phyloP scores from a whole-genome alignment of 225 moss, liverwort and hornwort species.

The Lunularia cruciata region DNA sequence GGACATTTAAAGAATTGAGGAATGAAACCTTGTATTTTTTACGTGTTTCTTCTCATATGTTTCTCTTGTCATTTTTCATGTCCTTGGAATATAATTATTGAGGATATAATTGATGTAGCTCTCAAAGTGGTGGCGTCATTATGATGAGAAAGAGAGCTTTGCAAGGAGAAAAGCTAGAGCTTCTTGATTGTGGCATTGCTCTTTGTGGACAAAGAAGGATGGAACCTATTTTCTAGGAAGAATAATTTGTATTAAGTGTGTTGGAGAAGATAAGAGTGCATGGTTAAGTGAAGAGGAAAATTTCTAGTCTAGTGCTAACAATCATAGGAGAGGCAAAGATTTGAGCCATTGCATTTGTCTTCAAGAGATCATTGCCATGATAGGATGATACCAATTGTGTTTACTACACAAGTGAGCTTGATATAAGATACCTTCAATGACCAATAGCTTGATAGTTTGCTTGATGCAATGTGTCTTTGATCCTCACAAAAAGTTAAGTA shows the following conservation, averaged over 20 bases:
- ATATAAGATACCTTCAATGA: neutral
- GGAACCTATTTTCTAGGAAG: neutral
- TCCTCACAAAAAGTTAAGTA: slow-evolving; percentile 7
- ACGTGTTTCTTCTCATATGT: too few relatives aligned
- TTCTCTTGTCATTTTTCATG: too few relatives aligned
- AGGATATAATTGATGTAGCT: neutral
- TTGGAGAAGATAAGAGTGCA: neutral
- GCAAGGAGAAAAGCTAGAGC: neutral
- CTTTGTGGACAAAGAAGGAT: neutral
- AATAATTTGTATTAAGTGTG: neutral
- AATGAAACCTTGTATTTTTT: too few relatives aligned
- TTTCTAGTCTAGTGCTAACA: neutral
- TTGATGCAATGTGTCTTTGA: neutral
- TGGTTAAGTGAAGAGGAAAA: neutral
- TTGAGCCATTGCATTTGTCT: slow-evolving; percentile 5
- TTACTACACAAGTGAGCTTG: neutral
- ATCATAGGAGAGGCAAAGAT: neutral
- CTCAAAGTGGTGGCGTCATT: neutral
- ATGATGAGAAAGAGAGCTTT: neutral
- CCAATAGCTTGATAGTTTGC: slow-evolving; percentile 6
- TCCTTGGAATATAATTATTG: too few relatives aligned
- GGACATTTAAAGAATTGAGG: too few relatives aligned
- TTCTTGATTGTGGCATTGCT: neutral
- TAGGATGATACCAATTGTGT: neutral
- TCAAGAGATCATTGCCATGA: neutral